Percentiles rank a stretch among this genome's conserved stretches.
These are phyloP conservation scores for Prinsepia uniflora DNA, from an alignment of 306 rosid species.

Conservation along the genomic window DNA sequence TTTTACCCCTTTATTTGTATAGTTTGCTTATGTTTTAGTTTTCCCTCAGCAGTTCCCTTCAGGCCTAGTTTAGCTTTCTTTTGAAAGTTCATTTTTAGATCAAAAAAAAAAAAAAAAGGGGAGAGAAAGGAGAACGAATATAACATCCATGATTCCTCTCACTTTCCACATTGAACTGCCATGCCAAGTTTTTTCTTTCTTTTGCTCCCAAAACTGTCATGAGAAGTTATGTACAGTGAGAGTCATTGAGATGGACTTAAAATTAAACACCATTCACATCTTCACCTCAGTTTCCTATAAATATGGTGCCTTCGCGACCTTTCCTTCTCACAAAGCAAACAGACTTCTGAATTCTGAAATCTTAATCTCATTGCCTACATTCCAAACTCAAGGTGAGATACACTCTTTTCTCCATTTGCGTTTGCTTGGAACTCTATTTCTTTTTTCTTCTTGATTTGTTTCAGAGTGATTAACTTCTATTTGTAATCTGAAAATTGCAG, in stretches of 20 bases:
- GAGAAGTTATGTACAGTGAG: background rate
- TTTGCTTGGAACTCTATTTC: background rate
- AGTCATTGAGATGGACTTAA: background rate
- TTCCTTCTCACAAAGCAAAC: background rate
- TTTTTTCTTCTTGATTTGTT: background rate
- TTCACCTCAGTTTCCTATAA: background rate
- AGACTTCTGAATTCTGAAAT: background rate
- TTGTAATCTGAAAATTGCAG: background rate
- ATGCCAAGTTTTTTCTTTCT: background rate
- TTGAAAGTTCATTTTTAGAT: too few relatives aligned
- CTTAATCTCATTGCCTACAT: background rate
- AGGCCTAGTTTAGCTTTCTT: too few relatives aligned
- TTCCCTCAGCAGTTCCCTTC: too few relatives aligned
- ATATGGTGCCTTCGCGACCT: background rate
- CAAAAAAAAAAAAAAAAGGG: too few relatives aligned
- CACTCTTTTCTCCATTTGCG: background rate
- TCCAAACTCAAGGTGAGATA: background rate
- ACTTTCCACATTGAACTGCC: background rate
- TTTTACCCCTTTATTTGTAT: too few relatives aligned
- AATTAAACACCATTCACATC: background rate
- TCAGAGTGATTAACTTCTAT: background rate
- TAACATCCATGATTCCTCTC: background rate
- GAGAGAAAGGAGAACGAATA: background rate
- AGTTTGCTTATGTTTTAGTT: too few relatives aligned
- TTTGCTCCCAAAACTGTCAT: background rate